These are phyloP conservation scores for Fusarium brachygibbosum DNA, from an alignment of 2,329 filamentous ascomycete species.

Conservation along the genomic window DNA sequence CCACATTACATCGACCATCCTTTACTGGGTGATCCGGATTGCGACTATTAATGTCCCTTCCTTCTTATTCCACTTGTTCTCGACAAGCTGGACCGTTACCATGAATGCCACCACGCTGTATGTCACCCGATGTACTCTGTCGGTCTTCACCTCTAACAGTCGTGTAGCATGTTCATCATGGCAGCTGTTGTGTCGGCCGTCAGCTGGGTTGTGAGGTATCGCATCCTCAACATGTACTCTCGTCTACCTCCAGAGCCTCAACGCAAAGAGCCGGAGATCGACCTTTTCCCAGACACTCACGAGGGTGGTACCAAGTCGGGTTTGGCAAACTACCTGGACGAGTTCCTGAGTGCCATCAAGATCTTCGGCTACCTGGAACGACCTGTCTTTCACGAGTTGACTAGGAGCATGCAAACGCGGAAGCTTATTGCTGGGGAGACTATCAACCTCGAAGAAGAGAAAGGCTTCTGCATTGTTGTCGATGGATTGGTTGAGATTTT, in stretches of 20 bases:
- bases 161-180: constrained; percentile 77
- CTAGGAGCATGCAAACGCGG: constrained; percentile 96
- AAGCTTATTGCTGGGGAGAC: constrained; percentile 98
- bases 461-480: constrained; percentile 97
- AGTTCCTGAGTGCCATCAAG: constrained; percentile 98
- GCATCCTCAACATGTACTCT: constrained; percentile 97
- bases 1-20: constrained; percentile 67
- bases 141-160: constrained; percentile 27
- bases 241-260: constrained; percentile 93
- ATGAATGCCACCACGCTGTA: constrained; percentile 98
- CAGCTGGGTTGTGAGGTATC: constrained; percentile 95
- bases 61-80: constrained; percentile 89
- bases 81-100: constrained; percentile 93
- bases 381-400: constrained; percentile 97
- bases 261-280: constrained; percentile 94
- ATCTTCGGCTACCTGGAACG: constrained; percentile 98
- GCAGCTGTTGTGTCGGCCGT: constrained; percentile 83
- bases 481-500: constrained; percentile 98
- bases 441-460: constrained; percentile 94
- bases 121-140: constrained; percentile 49
- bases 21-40: constrained; percentile 87
- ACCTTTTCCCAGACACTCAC: constrained; percentile 93
- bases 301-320: constrained; percentile 92
- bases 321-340: constrained; percentile 95
- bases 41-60: constrained; percentile 90